Conservation (phyloP, 805 yeast species). For the Tetrapisispora iriomotensis region DNA sequence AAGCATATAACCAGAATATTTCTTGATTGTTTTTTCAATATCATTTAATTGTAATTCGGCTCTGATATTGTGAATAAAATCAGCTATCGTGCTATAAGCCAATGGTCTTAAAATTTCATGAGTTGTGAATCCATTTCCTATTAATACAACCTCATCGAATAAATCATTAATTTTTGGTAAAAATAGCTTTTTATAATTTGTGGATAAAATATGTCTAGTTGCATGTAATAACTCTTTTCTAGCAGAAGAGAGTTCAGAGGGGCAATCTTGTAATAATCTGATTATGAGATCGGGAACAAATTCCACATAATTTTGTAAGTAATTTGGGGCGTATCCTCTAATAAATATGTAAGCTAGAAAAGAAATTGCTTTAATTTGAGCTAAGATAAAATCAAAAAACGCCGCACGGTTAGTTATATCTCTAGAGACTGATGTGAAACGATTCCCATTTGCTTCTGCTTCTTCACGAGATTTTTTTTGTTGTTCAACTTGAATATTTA, state of each 20-base stretch:
- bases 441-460: constrained; percentile 46
- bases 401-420: constrained; percentile 64
- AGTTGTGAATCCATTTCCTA: constrained; percentile 89
- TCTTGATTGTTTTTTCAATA: constrained; percentile 76
- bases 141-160: constrained; percentile 76
- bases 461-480: constrained; percentile 58
- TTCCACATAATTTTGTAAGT: constrained; percentile 44
- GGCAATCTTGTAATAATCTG: constrained; percentile 86
- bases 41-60: constrained; percentile 72
- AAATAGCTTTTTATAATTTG: constrained; percentile 74
- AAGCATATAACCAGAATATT: constrained; percentile 70
- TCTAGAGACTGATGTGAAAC: constrained; percentile 64
- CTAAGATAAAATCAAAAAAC: constrained; percentile 79
- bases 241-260: constrained; percentile 83
- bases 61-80: constrained; percentile 85
- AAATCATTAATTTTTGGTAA: constrained; percentile 76
- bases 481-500: constrained; percentile 70
- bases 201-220: constrained; percentile 86
- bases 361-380: constrained; percentile 94
- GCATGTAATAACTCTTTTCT: constrained; percentile 90
- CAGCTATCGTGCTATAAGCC: constrained; percentile 94
- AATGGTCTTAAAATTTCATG: constrained; percentile 83
- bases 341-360: constrained; percentile 87
- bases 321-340: constrained; percentile 66
- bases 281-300: constrained; percentile 81